These are phyloP conservation scores for Rostrohypoxylon terebratum DNA, from an alignment of 495 filamentous ascomycete species.

Conservation along the genomic window DNA sequence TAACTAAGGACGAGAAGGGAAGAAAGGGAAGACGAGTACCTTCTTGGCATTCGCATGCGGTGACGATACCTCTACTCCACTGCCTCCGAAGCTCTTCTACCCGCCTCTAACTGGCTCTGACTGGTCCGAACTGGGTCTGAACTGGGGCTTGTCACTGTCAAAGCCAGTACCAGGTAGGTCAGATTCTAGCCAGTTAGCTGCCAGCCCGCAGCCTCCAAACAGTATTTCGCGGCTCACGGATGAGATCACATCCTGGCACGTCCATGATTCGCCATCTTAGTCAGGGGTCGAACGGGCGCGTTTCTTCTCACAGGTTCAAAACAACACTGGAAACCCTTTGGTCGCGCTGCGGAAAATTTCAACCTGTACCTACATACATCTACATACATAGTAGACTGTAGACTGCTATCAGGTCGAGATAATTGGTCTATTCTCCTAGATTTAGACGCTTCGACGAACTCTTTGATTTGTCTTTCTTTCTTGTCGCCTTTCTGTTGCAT, in stretches of 20 bases:
- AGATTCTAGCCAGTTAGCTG: not conserved
- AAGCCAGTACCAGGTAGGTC: not conserved
- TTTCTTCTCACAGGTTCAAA: slow-evolving; percentile 46
- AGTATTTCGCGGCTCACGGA: slow-evolving; percentile 43
- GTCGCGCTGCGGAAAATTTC: slow-evolving; percentile 40
- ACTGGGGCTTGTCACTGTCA: not conserved
- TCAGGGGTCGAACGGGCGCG: slow-evolving; percentile 37
- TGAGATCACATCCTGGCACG: slow-evolving; percentile 41
- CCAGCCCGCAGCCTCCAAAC: slow-evolving; percentile 38
- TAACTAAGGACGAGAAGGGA: slow-evolving; percentile 18
- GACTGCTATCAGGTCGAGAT: not conserved
- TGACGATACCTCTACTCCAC: slow-evolving; percentile 28
- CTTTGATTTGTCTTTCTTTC: not conserved
- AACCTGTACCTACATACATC: slow-evolving; percentile 21
- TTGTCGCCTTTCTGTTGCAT: not conserved
- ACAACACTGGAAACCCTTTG: slow-evolving; percentile 42
- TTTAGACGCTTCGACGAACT: slow-evolving; percentile 8
- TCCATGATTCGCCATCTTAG: slow-evolving; percentile 35
- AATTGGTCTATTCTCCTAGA: slow-evolving; percentile 29
- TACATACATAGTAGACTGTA: not conserved
- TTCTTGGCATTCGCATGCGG: slow-evolving; percentile 37
- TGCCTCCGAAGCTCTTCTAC: slow-evolving; percentile 4
- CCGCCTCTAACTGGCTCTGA: slow-evolving; percentile 22
- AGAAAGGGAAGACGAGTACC: not conserved
- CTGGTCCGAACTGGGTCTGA: not conserved